phyloP scores from a whole-genome alignment of 2,329 filamentous ascomycete genomes.

The Diatrype stigma region DNA sequence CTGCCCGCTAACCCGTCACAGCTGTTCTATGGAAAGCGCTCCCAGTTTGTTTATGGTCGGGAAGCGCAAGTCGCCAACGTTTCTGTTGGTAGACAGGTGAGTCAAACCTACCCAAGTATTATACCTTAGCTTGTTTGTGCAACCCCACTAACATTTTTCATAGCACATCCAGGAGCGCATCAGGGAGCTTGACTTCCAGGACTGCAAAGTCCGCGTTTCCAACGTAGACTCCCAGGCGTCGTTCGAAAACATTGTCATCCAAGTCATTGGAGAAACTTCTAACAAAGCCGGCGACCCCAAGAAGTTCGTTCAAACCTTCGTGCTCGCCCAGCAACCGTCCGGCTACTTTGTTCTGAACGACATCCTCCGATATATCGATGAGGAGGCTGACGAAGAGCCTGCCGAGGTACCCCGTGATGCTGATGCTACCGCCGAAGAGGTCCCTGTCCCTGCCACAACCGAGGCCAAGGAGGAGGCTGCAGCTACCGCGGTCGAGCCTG shows the following conservation, averaged over 20 bases:
- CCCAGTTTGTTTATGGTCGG: slow-evolving; percentile 87
- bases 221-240: slow-evolving; percentile 97
- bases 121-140: not conserved
- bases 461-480: slow-evolving; percentile 30
- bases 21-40: slow-evolving; percentile 95
- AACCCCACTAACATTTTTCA: slow-evolving; percentile 2
- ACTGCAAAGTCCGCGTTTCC: slow-evolving; percentile 96
- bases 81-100: slow-evolving; percentile 80
- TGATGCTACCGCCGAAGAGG: slow-evolving; percentile 21
- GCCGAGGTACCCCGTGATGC: slow-evolving; percentile 34
- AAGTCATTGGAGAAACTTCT: slow-evolving; percentile 96
- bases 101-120: slow-evolving; percentile 26
- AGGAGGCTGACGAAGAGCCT: slow-evolving; percentile 72
- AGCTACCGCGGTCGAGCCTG: slow-evolving; percentile 27
- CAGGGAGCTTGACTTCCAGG: slow-evolving; percentile 86
- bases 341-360: slow-evolving; percentile 99
- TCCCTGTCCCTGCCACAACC: slow-evolving; percentile 21
- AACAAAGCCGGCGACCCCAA: slow-evolving; percentile 88
- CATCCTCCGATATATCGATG: slow-evolving; percentile 88
- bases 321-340: slow-evolving; percentile 91
- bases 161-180: slow-evolving; percentile 94
- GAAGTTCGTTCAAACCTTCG: slow-evolving; percentile 97
- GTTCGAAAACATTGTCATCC: slow-evolving; percentile 89
- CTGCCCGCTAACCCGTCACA: slow-evolving; percentile 23
- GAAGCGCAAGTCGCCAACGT: slow-evolving; percentile 88